Evolutionary conservation across 495 filamentous ascomycete genomes (phyloP).

Genomic region (Lasiosphaeris hirsuta): DNA sequence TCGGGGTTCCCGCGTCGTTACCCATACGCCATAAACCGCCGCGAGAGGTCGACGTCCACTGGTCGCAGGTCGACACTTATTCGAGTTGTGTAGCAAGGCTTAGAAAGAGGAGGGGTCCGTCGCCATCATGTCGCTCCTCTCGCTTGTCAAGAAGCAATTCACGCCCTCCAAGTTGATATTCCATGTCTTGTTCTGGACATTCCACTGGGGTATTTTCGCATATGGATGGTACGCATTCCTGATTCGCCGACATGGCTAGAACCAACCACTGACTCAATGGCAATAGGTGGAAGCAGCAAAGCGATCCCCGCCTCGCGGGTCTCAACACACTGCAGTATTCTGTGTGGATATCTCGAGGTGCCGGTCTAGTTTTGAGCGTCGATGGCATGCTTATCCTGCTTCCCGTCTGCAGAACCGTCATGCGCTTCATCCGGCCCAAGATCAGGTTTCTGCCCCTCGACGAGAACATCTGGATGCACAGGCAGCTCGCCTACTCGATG

Average conservation of each 20-base stretch:
- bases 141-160: conserved; percentile 56
- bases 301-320: conserved; percentile 60
- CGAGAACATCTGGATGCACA: conserved; percentile 94
- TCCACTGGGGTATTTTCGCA: conserved; percentile 78
- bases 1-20: conserved; percentile 9
- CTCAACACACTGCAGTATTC: conserved; percentile 83
- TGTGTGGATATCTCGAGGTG: conserved; percentile 94
- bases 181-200: conserved; percentile 79
- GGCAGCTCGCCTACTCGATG: conserved; percentile 88
- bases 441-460: conserved; percentile 85
- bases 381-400: conserved; percentile 86
- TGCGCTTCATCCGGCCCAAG: conserved; percentile 82
- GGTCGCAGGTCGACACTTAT: conserved; percentile 54
- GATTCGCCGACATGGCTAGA: neutral
- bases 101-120: conserved; percentile 23
- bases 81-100: conserved; percentile 17
- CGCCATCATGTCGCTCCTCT: conserved; percentile 40
- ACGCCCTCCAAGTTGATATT: conserved; percentile 69
- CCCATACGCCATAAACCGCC: conserved; percentile 10
- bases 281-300: conserved; percentile 71
- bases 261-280: conserved; percentile 6
- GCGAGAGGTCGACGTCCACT: conserved; percentile 21
- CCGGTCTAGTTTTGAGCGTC: conserved; percentile 74
- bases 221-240: conserved; percentile 72
- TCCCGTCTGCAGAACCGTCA: conserved; percentile 89